These are phyloP conservation scores for Leucogyrophana mollusca DNA, from an alignment of 768 basidiomycete species.

Conservation along the genomic window DNA sequence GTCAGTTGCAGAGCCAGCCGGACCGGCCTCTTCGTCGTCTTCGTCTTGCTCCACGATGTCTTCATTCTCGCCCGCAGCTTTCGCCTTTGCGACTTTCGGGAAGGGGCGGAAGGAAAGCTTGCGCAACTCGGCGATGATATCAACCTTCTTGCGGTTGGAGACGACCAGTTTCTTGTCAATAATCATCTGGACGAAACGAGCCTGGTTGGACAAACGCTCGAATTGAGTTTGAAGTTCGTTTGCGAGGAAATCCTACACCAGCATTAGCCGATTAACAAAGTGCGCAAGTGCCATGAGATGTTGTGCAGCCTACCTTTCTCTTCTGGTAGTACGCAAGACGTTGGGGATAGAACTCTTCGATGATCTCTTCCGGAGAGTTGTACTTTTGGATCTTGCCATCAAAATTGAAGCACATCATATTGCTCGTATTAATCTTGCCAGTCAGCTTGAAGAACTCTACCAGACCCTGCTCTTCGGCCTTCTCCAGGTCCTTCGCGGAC, in stretches of 20 bases:
- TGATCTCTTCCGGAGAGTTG: constrained; percentile 81
- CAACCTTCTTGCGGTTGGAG: constrained; percentile 84
- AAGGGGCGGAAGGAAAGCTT: constrained; percentile 87
- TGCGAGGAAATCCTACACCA: constrained; percentile 73
- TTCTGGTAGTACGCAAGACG: constrained; percentile 92
- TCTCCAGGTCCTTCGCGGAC: constrained; percentile 75
- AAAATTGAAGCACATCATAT: constrained; percentile 99
- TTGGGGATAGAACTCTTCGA: constrained; percentile 90
- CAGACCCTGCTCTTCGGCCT: constrained; percentile 88
- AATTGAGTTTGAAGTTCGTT: constrained; percentile 77
- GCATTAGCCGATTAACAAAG: not conserved
- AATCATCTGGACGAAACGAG: constrained; percentile 96
- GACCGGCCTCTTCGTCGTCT: constrained; percentile 47
- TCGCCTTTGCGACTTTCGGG: constrained; percentile 73
- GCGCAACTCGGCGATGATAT: constrained; percentile 82
- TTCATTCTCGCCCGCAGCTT: constrained; percentile 64
- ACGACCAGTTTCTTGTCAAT: constrained; percentile 79
- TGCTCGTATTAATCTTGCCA: constrained; percentile 80
- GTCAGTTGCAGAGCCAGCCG: constrained; percentile 51
- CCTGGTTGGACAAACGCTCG: constrained; percentile 90
- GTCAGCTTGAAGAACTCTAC: constrained; percentile 90
- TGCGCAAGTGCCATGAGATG: not conserved
- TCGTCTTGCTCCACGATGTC: constrained; percentile 55
- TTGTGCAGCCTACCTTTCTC: constrained; percentile 69
- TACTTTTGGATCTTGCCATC: constrained; percentile 97